A percentile compares a stretch with the other conserved stretches of the same genome.
Evolutionary conservation across 2,329 filamentous ascomycete species (phyloP).

Genomic region (Drechslerella coelobrocha): DNA sequence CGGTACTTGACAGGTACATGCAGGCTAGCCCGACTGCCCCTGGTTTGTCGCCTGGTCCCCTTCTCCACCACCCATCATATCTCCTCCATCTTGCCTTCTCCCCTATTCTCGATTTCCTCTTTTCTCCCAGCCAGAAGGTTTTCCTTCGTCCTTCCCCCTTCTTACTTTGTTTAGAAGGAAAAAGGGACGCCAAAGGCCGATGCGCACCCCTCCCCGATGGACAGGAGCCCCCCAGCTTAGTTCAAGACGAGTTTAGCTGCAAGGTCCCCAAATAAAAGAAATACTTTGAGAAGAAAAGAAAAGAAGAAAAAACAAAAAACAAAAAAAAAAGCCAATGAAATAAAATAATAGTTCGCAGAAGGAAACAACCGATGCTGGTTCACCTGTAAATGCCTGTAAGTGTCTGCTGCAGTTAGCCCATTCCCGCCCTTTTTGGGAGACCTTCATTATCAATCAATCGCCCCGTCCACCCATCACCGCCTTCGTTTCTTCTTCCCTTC

Average conservation of each 20-base stretch:
- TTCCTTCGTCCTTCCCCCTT: too few species aligned
- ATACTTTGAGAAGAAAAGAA: background rate
- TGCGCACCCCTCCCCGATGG: too few species aligned
- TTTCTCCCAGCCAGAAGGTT: background rate
- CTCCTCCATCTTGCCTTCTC: background rate
- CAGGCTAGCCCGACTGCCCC: background rate
- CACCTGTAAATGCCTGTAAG: background rate
- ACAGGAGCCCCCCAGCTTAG: too few species aligned
- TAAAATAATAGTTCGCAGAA: conserved; percentile 1
- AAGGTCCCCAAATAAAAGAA: background rate
- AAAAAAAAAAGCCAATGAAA: conserved; percentile 4
- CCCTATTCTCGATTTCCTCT: too few species aligned
- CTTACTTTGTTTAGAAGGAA: too few species aligned
- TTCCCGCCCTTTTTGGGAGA: background rate
- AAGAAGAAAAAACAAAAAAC: background rate
- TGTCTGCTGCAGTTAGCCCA: background rate
- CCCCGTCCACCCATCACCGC: conserved; percentile 24
- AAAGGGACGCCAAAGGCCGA: too few species aligned
- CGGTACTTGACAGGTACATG: background rate
- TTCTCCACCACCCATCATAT: background rate
- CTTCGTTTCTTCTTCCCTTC: conserved; percentile 1
- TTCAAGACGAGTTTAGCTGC: too few species aligned
- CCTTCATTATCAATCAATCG: conserved; percentile 29
- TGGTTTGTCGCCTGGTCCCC: background rate
- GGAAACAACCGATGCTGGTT: background rate